Conservation (phyloP, 257 asterid genomes). For the Eustoma russellianum region DNA sequence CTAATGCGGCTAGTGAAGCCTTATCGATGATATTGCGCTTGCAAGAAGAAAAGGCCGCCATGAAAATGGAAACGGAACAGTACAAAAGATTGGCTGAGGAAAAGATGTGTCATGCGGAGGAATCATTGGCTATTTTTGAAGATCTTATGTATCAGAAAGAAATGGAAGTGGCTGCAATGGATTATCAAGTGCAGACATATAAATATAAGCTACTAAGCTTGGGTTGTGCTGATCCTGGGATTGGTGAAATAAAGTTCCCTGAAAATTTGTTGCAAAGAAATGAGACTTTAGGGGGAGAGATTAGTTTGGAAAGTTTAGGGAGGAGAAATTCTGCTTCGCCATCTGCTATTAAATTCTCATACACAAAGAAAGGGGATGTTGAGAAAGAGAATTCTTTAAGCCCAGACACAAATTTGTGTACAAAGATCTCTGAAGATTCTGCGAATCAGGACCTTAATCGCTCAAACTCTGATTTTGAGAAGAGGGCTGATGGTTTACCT, state of each 20-base stretch:
- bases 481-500: slow-evolving; percentile 26
- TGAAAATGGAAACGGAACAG: slow-evolving; percentile 88
- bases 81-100: slow-evolving; percentile 81
- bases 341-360: slow-evolving; percentile 15
- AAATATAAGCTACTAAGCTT: slow-evolving; percentile 48
- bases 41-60: slow-evolving; percentile 80
- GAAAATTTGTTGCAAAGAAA: slow-evolving; percentile 45
- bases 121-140: slow-evolving; percentile 66
- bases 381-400: slow-evolving; percentile 33
- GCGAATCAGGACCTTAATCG: slow-evolving; percentile 25
- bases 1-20: slow-evolving; percentile 81
- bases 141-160: slow-evolving; percentile 76
- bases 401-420: slow-evolving; percentile 20
- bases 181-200: slow-evolving; percentile 73
- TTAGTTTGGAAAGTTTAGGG: slow-evolving; percentile 18
- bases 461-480: slow-evolving; percentile 24
- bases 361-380: slow-evolving; percentile 24
- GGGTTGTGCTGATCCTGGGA: slow-evolving; percentile 57
- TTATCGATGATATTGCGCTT: slow-evolving; percentile 67
- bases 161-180: slow-evolving; percentile 73
- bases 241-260: slow-evolving; percentile 38
- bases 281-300: slow-evolving; percentile 30
- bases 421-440: slow-evolving; percentile 31
- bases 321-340: slow-evolving; percentile 66
- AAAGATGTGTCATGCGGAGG: slow-evolving; percentile 80